phyloP scores from a whole-genome alignment of 345 rosid species.

The Eutrema japonicum region DNA sequence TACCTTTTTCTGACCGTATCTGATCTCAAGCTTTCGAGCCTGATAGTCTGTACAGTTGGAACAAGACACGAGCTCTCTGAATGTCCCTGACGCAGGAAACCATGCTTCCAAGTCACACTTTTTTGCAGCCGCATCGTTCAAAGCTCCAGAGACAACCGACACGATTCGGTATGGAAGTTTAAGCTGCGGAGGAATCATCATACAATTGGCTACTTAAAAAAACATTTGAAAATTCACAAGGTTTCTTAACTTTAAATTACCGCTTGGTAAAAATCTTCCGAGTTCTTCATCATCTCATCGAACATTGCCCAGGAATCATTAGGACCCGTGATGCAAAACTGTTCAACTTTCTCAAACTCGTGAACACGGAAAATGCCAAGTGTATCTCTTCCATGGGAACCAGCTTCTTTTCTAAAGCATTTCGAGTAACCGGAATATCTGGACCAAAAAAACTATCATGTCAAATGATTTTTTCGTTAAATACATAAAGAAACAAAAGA shows the following conservation, averaged over 20 bases:
- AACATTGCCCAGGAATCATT: constrained; percentile 90
- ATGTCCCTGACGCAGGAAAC: constrained; percentile 86
- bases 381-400: constrained; percentile 95
- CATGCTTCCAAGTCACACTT: constrained; percentile 93
- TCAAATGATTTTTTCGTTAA: not conserved
- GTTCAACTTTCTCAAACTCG: constrained; percentile 96
- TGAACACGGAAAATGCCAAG: constrained; percentile 95
- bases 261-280: constrained; percentile 81
- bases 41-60: constrained; percentile 91
- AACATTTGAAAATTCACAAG: not conserved
- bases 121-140: constrained; percentile 93
- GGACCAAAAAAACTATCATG: not conserved
- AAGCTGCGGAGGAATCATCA: constrained; percentile 56
- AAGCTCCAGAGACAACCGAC: constrained; percentile 84
- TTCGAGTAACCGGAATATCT: constrained; percentile 94
- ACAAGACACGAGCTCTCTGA: constrained; percentile 86
- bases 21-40: constrained; percentile 80
- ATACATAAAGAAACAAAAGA: not conserved
- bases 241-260: constrained; percentile 22
- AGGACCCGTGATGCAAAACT: constrained; percentile 89
- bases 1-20: constrained; percentile 95
- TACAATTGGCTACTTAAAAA: not conserved
- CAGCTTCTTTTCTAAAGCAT: constrained; percentile 97
- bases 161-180: constrained; percentile 78
- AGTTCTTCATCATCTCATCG: constrained; percentile 86